A percentile compares a stretch with the other conserved stretches of the same genome.
Conservation (phyloP, 2,329 filamentous ascomycete species). For the Apiospora sp. region DNA sequence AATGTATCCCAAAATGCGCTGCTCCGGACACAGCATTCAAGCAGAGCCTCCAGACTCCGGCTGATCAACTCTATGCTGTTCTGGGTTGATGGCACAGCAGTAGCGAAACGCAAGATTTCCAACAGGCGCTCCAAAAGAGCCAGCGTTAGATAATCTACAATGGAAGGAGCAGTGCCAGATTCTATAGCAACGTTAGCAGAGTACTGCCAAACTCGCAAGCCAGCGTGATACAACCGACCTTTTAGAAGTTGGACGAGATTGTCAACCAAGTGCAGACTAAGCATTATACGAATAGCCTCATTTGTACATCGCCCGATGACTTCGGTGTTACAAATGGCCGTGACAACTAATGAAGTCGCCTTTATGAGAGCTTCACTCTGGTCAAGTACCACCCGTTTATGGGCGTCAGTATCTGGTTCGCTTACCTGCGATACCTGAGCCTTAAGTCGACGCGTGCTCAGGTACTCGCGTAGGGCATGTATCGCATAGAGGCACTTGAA, state of each 20-base stretch:
- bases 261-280: conserved; percentile 64
- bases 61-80: conserved; percentile 43
- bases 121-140: conserved; percentile 37
- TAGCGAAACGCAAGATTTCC: conserved; percentile 33
- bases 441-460: conserved; percentile 51
- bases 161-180: conserved; percentile 32
- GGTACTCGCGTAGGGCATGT: conserved; percentile 69
- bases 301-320: conserved; percentile 56
- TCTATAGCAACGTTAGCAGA: conserved; percentile 30
- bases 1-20: conserved; percentile 50
- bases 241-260: conserved; percentile 63
- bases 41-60: conserved; percentile 48
- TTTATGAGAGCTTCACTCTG: conserved; percentile 49
- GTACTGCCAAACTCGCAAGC: not conserved
- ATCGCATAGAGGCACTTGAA: conserved; percentile 79
- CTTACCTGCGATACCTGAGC: conserved; percentile 37
- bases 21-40: conserved; percentile 50
- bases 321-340: conserved; percentile 66
- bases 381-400: conserved; percentile 35
- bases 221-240: conserved; percentile 47
- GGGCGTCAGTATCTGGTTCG: conserved; percentile 34
- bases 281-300: conserved; percentile 54
- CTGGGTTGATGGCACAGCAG: conserved; percentile 35
- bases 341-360: conserved; percentile 62
- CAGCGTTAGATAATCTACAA: conserved; percentile 35